These are phyloP conservation scores for Epichloe uncinata DNA, from an alignment of 2,329 filamentous ascomycete genomes.

Conservation along the genomic window DNA sequence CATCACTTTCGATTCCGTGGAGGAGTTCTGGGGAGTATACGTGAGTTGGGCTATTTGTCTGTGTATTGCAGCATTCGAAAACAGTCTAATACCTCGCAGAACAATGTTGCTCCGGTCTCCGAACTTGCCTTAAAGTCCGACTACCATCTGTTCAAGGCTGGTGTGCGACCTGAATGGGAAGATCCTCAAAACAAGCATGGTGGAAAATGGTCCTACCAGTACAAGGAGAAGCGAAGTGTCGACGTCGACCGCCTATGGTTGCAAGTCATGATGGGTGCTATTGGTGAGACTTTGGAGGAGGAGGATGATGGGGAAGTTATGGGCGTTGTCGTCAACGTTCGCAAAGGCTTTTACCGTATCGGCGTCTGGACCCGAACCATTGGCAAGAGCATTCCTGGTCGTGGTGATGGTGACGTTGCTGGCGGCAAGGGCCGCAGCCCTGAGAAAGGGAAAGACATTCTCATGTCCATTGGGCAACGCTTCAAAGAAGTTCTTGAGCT, in stretches of 20 bases:
- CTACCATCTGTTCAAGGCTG: slow-evolving; percentile 98
- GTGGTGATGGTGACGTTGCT: slow-evolving; percentile 58
- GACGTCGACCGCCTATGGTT: slow-evolving; percentile 95
- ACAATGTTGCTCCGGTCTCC: slow-evolving; percentile 91
- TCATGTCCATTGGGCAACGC: slow-evolving; percentile 70
- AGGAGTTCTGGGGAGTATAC: slow-evolving; percentile 99
- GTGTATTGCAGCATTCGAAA: background rate
- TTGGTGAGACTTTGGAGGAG: slow-evolving; percentile 93
- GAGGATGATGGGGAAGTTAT: slow-evolving; percentile 97
- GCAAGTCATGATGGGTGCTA: slow-evolving; percentile 89
- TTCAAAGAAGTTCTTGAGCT: slow-evolving; percentile 91
- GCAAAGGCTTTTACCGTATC: slow-evolving; percentile 95
- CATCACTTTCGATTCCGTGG: slow-evolving; percentile 95
- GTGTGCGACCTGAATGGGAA: slow-evolving; percentile 96
- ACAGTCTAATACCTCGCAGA: slow-evolving; percentile 39
- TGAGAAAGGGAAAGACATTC: slow-evolving; percentile 75
- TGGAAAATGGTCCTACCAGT: slow-evolving; percentile 96
- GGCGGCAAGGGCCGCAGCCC: slow-evolving; percentile 63
- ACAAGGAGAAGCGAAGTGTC: slow-evolving; percentile 87
- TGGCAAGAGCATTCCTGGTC: slow-evolving; percentile 67
- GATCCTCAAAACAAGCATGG: slow-evolving; percentile 98
- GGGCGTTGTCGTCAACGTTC: slow-evolving; percentile 98
- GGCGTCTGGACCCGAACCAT: slow-evolving; percentile 95
- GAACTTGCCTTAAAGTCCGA: slow-evolving; percentile 95
- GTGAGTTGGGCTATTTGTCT: slow-evolving; percentile 41